phyloP scores from a whole-genome alignment of 179 eudicot species.

The Dionaea muscipula region DNA sequence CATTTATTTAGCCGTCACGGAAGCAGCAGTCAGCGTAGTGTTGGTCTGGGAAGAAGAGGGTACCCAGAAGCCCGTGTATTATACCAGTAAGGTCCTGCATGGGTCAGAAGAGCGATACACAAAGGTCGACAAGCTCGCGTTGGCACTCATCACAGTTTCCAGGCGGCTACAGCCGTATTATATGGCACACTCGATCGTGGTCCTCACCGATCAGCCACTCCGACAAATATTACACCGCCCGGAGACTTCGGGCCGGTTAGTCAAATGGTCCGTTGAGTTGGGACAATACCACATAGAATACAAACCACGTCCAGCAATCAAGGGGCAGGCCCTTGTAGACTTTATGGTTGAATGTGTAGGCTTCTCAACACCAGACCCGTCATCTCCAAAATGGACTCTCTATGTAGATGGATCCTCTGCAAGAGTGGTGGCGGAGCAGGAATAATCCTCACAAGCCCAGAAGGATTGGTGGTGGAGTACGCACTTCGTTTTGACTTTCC shows the following conservation, averaged over 20 bases:
- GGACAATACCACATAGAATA: not conserved
- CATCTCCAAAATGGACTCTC: not conserved
- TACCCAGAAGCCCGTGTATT: not conserved
- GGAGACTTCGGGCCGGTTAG: not conserved
- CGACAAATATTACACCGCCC: not conserved
- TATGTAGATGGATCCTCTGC: not conserved
- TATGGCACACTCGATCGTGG: not conserved
- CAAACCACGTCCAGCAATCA: not conserved
- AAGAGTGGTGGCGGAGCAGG: not conserved
- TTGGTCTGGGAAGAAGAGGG: not conserved
- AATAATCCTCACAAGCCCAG: not conserved
- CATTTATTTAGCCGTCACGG: not conserved
- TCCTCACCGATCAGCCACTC: constrained; percentile 2
- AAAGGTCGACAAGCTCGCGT: not conserved
- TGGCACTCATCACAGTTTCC: not conserved
- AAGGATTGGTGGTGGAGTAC: not conserved
- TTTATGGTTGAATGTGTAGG: not conserved
- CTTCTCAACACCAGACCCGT: too few species aligned
- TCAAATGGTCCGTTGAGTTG: not conserved
- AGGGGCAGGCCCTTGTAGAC: not conserved
- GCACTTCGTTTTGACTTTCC: not conserved
- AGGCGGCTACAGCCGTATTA: not conserved
- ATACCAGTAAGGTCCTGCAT: not conserved
- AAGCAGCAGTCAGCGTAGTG: not conserved
- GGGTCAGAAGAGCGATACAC: not conserved